Evolutionary conservation across 75 land plant genomes (phyloP), one percentile per base, ranked within the genome.

Genomic region (Selaginella moellendorffii): DNA sequence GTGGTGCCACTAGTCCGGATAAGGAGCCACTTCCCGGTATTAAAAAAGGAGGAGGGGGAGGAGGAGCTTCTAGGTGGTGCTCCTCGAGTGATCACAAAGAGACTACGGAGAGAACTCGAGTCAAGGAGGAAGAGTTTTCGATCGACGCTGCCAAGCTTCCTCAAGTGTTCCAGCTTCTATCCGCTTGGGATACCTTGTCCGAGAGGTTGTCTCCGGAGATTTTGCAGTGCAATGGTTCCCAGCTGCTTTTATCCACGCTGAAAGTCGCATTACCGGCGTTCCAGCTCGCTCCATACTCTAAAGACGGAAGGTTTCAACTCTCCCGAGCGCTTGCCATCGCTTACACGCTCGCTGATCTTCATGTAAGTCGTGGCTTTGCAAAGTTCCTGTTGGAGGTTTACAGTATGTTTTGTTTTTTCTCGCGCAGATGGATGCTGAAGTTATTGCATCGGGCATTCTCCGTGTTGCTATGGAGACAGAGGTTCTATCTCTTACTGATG

Each of bases 391-490:
- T n/a, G n/a, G n/a, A n/a, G n/a, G n/a, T n/a, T n/a, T n/a, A n/a
- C n/a, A n/a, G 14, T 54, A 8, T 29, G 1, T 1, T 19, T 1
- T 18, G 18, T 30, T 26, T 67, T n/a, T 51, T 68, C 5, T 28
- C 30, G 63, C n/a, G 64, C 74, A 89, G 90, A 90, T 95, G 96
- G 99, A 95, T 54, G 90, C 90, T 10, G 86, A 80, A 68, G 88
- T 89, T 42, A 86, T 95, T 61, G 83, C 90, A 14, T 85, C 90
- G 60, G 83, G 85, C 17, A 59, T 89, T 58, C 76, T 95, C 54
- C 76, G 77, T n/a, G 75, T 75, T 54, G 79, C 60, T 58, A 30
- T 85, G 1, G 88, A 86, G 61, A 72, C 76, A 23, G 81, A 83
- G 66, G 76, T 64, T 21, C 30, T 84, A 28, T 74, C 78, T 30